phyloP scores from a whole-genome alignment of 108 stramenopile genomes.

The Parmales sp. region DNA sequence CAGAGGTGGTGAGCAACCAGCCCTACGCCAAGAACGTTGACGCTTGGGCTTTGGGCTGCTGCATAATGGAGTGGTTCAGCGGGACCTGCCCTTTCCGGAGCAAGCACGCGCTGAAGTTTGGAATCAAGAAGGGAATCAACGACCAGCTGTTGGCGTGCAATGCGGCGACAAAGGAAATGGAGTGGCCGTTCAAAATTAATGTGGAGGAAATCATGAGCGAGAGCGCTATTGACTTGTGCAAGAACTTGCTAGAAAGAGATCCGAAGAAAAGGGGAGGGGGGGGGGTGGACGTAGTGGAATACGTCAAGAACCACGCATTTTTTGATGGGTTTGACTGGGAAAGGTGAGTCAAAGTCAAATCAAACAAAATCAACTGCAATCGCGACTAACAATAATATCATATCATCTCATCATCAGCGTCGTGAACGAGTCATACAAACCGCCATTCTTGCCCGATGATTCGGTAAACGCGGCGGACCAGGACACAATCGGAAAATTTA shows the following conservation, averaged over 20 bases:
- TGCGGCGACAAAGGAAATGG: not conserved
- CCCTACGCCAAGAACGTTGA: constrained; percentile 29
- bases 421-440: not conserved
- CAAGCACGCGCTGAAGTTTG: not conserved
- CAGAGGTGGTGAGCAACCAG: constrained; percentile 35
- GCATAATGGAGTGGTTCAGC: constrained; percentile 34
- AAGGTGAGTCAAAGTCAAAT: too few relatives aligned
- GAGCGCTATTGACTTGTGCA: not conserved
- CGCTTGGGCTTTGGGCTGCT: constrained; percentile 42
- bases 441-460: not conserved
- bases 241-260: not conserved
- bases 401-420: too few relatives aligned
- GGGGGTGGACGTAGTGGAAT: not conserved
- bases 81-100: constrained; percentile 17
- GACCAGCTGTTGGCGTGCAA: constrained; percentile 8
- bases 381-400: too few relatives aligned
- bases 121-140: not conserved
- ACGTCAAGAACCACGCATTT: not conserved
- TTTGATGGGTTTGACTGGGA: constrained; percentile 7
- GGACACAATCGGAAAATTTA: constrained; percentile 5
- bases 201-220: not conserved
- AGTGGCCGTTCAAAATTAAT: not conserved
- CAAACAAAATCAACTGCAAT: too few relatives aligned
- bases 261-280: not conserved
- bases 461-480: not conserved